Percentiles rank a stretch among this genome's conserved stretches.
phyloP scores from a whole-genome alignment of 2,329 filamentous ascomycete genomes.

The Cercospora sesami region DNA sequence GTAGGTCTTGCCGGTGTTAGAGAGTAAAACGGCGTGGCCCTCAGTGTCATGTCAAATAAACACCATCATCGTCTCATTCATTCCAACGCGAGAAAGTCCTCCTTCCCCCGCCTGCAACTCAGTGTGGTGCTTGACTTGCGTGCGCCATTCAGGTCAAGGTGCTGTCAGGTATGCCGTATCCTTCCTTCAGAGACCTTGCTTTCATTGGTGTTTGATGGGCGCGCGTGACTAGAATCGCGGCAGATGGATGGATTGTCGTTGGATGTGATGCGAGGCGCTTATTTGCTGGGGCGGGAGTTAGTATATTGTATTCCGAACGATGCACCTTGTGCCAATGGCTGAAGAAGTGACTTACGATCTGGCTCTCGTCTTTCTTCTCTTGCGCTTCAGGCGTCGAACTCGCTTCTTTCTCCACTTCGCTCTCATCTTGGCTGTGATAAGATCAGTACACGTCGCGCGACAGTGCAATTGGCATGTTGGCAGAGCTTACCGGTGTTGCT shows the following conservation, averaged over 20 bases:
- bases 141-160: constrained; percentile 24
- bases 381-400: constrained; percentile 97
- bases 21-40: constrained; percentile 21
- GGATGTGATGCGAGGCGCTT: constrained; percentile 47
- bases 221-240: constrained; percentile 36
- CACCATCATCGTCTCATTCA: constrained; percentile 20
- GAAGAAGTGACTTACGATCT: constrained; percentile 70
- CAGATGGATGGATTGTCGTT: constrained; percentile 29
- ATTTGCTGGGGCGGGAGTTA: constrained; percentile 39
- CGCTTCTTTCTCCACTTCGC: constrained; percentile 99
- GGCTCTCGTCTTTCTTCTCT: constrained; percentile 99
- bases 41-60: constrained; percentile 14
- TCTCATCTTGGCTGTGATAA: constrained; percentile 63
- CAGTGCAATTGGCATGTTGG: background rate
- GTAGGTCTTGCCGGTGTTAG: constrained; percentile 35
- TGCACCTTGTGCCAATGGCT: constrained; percentile 3
- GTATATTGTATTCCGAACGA: constrained; percentile 2
- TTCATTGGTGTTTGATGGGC: constrained; percentile 26
- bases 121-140: constrained; percentile 15
- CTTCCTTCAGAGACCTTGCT: constrained; percentile 38
- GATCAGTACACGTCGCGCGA: constrained; percentile 15
- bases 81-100: constrained; percentile 25
- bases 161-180: constrained; percentile 37
- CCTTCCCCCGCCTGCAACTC: constrained; percentile 24
- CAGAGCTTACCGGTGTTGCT: constrained; percentile 20